Base-by-base conservation (phyloP, 306 rosid species). In the Prunus mume region DNA sequence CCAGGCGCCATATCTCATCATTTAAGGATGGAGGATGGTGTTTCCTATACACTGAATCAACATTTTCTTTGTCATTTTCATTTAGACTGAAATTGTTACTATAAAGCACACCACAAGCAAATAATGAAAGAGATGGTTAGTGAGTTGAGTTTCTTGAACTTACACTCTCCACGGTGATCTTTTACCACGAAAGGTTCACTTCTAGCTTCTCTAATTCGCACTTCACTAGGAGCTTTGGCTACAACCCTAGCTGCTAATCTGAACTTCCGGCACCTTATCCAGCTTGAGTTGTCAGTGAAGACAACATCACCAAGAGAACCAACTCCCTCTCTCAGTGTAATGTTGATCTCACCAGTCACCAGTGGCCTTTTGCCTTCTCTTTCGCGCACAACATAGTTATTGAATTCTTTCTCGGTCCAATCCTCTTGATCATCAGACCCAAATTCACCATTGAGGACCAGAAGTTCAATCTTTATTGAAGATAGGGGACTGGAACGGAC, bases 221-320 rank as follows among this genome's bases (percentile, higher is more conserved):
- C 81, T 54, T 75, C 67, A 18, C 49, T 34, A 43, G 9, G 58
- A 28, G 67, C 13, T 57, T 78, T 63, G 3, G 63, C 30, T 55
- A 66, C 80, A 43, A 50, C 82, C 79, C 57, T 86, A 71, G 80
- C 93, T 76, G 91, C 97, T 63, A 92, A 55, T 68, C 91, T 80
- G 72, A 90, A 90, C 76, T 2, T 88, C 19, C 87, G 18, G 76
- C 83, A 49, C 74, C 87, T 83, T 7, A 68, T 55, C 97, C 97
- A 92, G 63, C 90, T 80, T 0, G 97, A 92, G 54, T 90, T 92
- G 73, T 92, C 97, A 3, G 84, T 87, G 18, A 92, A 78, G 67
- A 11, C 1, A 19, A 75, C 12, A 5, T 84, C 50, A 47, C 58
- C 10, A 2, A 88, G 64, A 7, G 0, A 5, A 41, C 81, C 86